phyloP scores from a whole-genome alignment of 257 asterid species.

The Dorcoceras hygrometricum region DNA sequence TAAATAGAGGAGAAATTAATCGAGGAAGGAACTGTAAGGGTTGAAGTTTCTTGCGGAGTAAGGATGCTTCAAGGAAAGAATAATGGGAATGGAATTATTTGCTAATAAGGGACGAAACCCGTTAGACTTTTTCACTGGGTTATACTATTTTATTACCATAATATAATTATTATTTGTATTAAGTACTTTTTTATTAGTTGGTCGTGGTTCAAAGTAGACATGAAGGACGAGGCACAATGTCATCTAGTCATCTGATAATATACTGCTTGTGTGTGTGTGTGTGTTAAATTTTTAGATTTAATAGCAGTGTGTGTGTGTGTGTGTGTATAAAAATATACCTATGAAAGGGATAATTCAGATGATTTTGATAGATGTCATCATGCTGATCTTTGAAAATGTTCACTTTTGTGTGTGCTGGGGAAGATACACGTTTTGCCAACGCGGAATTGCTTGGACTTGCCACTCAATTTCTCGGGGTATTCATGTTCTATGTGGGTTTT shows the following conservation, averaged over 20 bases:
- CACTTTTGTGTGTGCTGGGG: slow-evolving; percentile 15
- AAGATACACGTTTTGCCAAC: slow-evolving; percentile 41
- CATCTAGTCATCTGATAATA: no score
- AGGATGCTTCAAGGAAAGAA: slow-evolving; percentile 37
- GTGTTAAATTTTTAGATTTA: no score
- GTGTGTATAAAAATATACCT: no score
- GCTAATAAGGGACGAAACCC: slow-evolving; percentile 15
- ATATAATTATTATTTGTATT: not conserved
- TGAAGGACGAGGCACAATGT: no score
- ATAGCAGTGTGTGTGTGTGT: no score
- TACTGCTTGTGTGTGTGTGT: no score
- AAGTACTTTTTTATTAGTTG: no score
- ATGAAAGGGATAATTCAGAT: no score
- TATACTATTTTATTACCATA: not conserved
- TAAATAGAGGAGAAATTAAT: slow-evolving; percentile 39
- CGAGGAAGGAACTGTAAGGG: no score
- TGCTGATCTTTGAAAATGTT: slow-evolving; percentile 18
- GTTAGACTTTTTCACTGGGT: slow-evolving; percentile 22
- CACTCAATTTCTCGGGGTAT: not conserved
- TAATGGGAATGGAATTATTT: slow-evolving; percentile 27
- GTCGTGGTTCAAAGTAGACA: not conserved
- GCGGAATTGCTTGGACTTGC: slow-evolving; percentile 32
- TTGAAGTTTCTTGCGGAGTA: slow-evolving; percentile 46
- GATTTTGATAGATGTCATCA: slow-evolving; percentile 15
- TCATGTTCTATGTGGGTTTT: not conserved